Evolutionary conservation across 2,329 filamentous ascomycete genomes (phyloP).

Genomic region (Sclerotinia minor): DNA sequence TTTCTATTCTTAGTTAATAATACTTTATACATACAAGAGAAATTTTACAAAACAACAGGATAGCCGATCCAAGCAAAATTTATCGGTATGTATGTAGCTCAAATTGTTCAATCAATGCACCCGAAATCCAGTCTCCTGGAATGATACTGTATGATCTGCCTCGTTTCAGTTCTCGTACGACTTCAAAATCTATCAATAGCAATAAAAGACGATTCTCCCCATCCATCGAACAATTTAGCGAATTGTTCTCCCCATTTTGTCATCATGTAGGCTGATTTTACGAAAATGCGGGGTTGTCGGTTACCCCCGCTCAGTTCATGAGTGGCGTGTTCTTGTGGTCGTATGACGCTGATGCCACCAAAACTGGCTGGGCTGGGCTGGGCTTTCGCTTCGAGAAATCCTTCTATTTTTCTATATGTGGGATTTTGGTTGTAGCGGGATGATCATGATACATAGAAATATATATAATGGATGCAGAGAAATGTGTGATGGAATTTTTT

Average conservation of each 20-base stretch:
- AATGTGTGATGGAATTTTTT: too few species aligned
- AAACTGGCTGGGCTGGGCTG: neutral
- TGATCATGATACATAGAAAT: too few species aligned
- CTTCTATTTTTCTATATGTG: neutral
- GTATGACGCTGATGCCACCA: slow-evolving; percentile 6
- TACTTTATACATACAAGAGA: neutral
- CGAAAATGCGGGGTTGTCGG: slow-evolving; percentile 7
- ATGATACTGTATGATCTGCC: neutral
- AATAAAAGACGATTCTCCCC: neutral
- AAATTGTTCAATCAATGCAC: too few species aligned
- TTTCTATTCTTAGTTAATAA: too few species aligned
- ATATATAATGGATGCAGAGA: neutral
- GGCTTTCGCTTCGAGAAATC: too few species aligned
- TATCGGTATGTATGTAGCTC: neutral
- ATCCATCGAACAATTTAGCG: neutral
- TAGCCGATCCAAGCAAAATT: neutral
- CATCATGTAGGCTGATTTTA: neutral
- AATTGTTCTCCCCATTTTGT: neutral
- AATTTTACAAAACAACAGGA: neutral
- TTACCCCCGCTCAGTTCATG: slow-evolving; percentile 10
- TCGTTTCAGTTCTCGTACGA: slow-evolving; percentile 2
- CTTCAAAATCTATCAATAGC: neutral
- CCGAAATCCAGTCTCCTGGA: neutral
- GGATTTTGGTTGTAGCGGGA: neutral
- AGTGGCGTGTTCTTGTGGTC: slow-evolving; percentile 12